phyloP scores from a whole-genome alignment of 352 stramenopile species.

The Pythium periplocum region DNA sequence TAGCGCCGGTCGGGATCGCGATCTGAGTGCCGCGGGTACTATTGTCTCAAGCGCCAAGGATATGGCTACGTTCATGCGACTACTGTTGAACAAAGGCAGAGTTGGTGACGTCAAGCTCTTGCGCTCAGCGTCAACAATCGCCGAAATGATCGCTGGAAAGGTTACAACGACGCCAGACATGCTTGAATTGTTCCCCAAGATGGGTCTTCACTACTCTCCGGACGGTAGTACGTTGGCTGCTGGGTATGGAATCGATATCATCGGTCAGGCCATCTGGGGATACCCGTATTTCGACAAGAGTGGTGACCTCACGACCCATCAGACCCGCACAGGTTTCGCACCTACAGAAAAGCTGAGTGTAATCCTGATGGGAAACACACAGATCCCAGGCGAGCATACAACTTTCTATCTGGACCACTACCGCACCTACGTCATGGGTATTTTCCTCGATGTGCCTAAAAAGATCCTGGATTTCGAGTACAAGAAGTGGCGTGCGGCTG shows the following conservation, averaged over 20 bases:
- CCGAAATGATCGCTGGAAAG: constrained; percentile 61
- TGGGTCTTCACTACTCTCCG: constrained; percentile 36
- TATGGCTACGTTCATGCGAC: constrained; percentile 41
- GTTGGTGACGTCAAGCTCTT: constrained; percentile 44
- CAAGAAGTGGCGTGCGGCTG: constrained; percentile 24
- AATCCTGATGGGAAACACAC: constrained; percentile 55
- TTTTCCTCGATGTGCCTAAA: constrained; percentile 62
- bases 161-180: constrained; percentile 21
- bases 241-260: constrained; percentile 63
- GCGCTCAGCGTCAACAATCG: constrained; percentile 30
- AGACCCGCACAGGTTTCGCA: constrained; percentile 49
- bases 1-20: constrained; percentile 6
- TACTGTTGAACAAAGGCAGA: constrained; percentile 61
- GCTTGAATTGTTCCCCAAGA: constrained; percentile 25
- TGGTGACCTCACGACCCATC: constrained; percentile 43
- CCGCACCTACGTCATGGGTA: constrained; percentile 55
- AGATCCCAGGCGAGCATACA: constrained; percentile 27
- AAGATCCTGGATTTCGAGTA: constrained; percentile 42
- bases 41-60: constrained; percentile 48
- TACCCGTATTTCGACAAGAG: constrained; percentile 71
- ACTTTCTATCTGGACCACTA: constrained; percentile 52
- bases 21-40: constrained; percentile 34
- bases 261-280: constrained; percentile 48
- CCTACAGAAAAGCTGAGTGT: constrained; percentile 41
- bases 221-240: constrained; percentile 50